Percentiles rank a stretch among this genome's conserved stretches.
Evolutionary conservation across 176 grass and related monocot genomes (phyloP).

Genomic region (Carex kokanica): DNA sequence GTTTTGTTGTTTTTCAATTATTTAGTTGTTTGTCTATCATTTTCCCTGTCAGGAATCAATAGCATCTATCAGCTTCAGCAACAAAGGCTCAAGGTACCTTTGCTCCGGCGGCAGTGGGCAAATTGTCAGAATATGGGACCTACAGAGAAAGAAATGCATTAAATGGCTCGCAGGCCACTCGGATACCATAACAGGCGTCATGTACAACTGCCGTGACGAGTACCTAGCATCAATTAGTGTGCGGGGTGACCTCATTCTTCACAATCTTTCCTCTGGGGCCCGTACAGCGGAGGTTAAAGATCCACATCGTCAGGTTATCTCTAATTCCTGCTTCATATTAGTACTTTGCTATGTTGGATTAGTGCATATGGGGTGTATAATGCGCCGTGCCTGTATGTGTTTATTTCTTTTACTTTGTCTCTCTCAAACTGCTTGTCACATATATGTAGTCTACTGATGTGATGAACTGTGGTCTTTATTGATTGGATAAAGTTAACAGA

Average conservation of each 20-base stretch:
- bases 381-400: neutral
- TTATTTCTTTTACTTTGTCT: neutral
- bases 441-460: neutral
- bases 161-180: slow-evolving; percentile 94
- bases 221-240: slow-evolving; percentile 94
- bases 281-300: slow-evolving; percentile 90
- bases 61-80: slow-evolving; percentile 93
- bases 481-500: neutral
- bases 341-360: neutral
- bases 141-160: slow-evolving; percentile 90
- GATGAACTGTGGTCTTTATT: neutral
- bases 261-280: slow-evolving; percentile 96
- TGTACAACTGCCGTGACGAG: slow-evolving; percentile 98
- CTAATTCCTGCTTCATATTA: slow-evolving; percentile 12
- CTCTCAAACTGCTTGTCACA: neutral
- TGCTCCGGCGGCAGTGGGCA: slow-evolving; percentile 93
- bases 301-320: slow-evolving; percentile 87
- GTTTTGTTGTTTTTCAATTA: slow-evolving; percentile 14
- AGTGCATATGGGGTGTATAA: neutral
- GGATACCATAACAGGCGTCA: slow-evolving; percentile 86
- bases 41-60: slow-evolving; percentile 77
- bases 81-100: slow-evolving; percentile 93
- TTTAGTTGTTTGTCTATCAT: slow-evolving; percentile 17
- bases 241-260: slow-evolving; percentile 97
- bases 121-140: slow-evolving; percentile 97